Base-by-base conservation (phyloP, 139 green algal genomes). In the Chlamydomonas sp. region DNA sequence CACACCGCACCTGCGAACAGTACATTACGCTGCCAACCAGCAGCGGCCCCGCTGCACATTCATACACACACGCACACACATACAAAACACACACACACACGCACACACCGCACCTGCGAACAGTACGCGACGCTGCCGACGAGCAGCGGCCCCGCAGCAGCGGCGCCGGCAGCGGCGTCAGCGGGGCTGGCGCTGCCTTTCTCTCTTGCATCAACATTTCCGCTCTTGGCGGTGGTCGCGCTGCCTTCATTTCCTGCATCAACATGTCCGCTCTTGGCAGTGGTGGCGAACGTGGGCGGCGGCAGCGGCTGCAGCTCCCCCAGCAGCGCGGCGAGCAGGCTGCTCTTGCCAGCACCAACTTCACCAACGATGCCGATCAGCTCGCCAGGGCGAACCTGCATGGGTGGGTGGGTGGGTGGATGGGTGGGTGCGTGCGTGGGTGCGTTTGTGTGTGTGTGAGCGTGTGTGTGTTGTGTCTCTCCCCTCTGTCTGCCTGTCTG, bases 41-140 rank as follows among this genome's bases (percentile, higher is more conserved):
- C n/a, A n/a, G n/a, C n/a, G n/a, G n/a, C n/a, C n/a, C n/a, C n/a
- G n/a, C n/a, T n/a, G n/a, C n/a, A n/a, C n/a, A n/a, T n/a, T n/a
- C n/a, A n/a, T n/a, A n/a, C n/a, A n/a, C n/a, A n/a, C n/a, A n/a
- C n/a, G n/a, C n/a, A n/a, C n/a, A n/a, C n/a, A n/a, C n/a, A n/a
- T n/a, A n/a, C n/a, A n/a, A n/a, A n/a, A n/a, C n/a, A n/a, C n/a
- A n/a, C n/a, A n/a, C n/a, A n/a, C n/a, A n/a, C n/a, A n/a, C n/a
- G n/a, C n/a, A n/a, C n/a, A n/a, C n/a, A n/a, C n/a, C n/a, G 43
- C 16, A 86, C 77, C 66, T 83, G 77, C 37, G 67, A 60, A 79
- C 84, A 91, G 78, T 90, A 95, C 2, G 87, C 83, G 10, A 95
- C 72, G 29, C 50, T 64, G 63, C 87, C 89, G 24, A 67, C 37